Evolutionary conservation across 257 asterid species (phyloP).

Genomic region (Petrea volubilis): DNA sequence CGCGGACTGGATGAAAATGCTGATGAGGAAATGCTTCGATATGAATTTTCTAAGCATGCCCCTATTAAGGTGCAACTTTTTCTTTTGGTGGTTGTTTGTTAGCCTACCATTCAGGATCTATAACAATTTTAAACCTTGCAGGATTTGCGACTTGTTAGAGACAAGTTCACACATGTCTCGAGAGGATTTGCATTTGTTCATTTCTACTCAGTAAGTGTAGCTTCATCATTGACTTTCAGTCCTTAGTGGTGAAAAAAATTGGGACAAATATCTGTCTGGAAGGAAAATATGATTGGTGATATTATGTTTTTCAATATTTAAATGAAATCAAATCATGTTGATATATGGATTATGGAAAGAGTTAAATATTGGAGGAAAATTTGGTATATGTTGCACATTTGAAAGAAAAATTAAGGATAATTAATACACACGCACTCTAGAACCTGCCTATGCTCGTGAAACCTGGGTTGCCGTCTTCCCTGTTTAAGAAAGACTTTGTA

Average conservation of each 20-base stretch:
- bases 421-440: too few relatives aligned
- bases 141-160: constrained; percentile 97
- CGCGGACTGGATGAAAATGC: constrained; percentile 99
- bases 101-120: constrained; percentile 20
- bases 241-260: too few relatives aligned
- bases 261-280: too few relatives aligned
- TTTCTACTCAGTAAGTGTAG: constrained; percentile 72
- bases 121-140: constrained; percentile 38
- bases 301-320: too few relatives aligned
- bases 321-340: too few relatives aligned
- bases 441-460: too few relatives aligned
- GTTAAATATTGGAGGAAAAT: too few relatives aligned
- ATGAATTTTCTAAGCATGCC: constrained; percentile 92
- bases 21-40: constrained; percentile 98
- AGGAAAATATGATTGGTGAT: too few relatives aligned
- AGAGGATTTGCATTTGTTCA: constrained; percentile 98
- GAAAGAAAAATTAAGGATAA: too few relatives aligned
- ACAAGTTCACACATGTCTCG: constrained; percentile 96
- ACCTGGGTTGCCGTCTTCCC: too few relatives aligned
- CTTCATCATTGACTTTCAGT: constrained; percentile 1
- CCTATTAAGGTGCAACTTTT: constrained; percentile 75
- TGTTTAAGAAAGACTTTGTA: not conserved
- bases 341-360: too few relatives aligned
- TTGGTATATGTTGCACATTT: too few relatives aligned
- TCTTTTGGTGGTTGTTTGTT: not conserved